These are phyloP conservation scores for Pulveroboletus frians DNA, from an alignment of 768 basidiomycete genomes.

Conservation along the genomic window DNA sequence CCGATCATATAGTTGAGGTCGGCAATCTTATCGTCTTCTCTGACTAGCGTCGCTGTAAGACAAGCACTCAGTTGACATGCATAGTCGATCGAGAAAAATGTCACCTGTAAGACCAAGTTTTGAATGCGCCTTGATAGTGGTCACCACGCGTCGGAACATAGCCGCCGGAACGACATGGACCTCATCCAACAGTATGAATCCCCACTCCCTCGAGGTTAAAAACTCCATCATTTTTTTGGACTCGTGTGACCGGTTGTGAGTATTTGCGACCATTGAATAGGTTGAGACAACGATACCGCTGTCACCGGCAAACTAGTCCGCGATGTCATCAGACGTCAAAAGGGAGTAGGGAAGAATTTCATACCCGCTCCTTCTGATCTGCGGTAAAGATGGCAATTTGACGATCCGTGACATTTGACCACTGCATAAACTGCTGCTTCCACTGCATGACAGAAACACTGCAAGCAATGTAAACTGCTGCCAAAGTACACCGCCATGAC, in stretches of 20 bases:
- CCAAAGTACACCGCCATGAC: neutral
- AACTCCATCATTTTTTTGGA: constrained; percentile 99
- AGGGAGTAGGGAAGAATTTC: constrained; percentile 1
- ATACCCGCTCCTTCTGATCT: constrained; percentile 93
- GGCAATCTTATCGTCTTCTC: constrained; percentile 98
- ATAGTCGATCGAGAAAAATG: neutral
- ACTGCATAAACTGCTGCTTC: constrained; percentile 97
- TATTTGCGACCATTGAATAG: constrained; percentile 99
- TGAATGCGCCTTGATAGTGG: constrained; percentile 97
- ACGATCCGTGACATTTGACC: constrained; percentile 95
- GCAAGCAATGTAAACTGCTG: constrained; percentile 7
- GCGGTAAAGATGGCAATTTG: constrained; percentile 98
- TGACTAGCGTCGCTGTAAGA: constrained; percentile 83
- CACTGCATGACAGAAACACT: constrained; percentile 97
- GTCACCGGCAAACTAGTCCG: constrained; percentile 81
- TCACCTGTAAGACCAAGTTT: constrained; percentile 95
- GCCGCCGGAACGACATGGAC: constrained; percentile 98
- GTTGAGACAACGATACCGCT: constrained; percentile 98
- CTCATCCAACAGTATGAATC: constrained; percentile 95
- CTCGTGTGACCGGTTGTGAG: constrained; percentile 96
- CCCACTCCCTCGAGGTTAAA: constrained; percentile 97
- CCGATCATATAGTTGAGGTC: constrained; percentile 99
- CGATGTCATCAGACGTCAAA: constrained; percentile 4
- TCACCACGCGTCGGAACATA: constrained; percentile 97
- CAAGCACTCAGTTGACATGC: constrained; percentile 1